Percentiles rank a stretch among this genome's conserved stretches.
Evolutionary conservation across 139 green algal species (phyloP).

Genomic region (Chlorella sorokiniana): DNA sequence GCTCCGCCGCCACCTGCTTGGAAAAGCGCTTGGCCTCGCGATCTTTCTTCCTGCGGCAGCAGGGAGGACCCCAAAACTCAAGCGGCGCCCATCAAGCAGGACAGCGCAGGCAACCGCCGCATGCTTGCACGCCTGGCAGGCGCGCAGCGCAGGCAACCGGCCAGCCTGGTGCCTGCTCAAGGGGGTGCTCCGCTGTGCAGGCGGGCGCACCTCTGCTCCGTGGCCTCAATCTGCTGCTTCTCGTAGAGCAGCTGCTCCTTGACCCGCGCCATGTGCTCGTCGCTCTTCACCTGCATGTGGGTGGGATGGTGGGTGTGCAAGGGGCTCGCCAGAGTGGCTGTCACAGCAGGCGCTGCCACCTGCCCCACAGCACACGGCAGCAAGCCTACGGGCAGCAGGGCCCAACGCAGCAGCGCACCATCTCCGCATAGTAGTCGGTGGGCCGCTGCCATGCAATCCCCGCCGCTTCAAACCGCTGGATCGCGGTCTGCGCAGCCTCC

Average conservation of each 20-base stretch:
- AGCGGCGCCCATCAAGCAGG: neutral
- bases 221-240: conserved; percentile 77
- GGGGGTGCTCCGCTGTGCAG: neutral
- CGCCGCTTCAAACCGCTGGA: conserved; percentile 69
- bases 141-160: too few species aligned
- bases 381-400: too few species aligned
- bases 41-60: conserved; percentile 80
- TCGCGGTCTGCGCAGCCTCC: conserved; percentile 65
- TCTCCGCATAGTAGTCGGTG: conserved; percentile 97
- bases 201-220: conserved; percentile 67
- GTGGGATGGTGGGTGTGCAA: neutral
- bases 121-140: too few species aligned
- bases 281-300: conserved; percentile 79
- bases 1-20: conserved; percentile 89
- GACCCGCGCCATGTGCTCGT: conserved; percentile 93
- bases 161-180: neutral
- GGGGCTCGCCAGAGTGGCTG: too few species aligned
- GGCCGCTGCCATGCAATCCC: conserved; percentile 79
- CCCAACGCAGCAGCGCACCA: conserved; percentile 47
- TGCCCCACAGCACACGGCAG: too few species aligned
- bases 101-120: too few species aligned
- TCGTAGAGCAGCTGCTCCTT: conserved; percentile 90
- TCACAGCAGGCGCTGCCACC: too few species aligned
- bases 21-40: conserved; percentile 89
- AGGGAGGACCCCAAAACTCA: too few species aligned